A percentile compares a stretch with the other conserved stretches of the same genome.
Evolutionary conservation across 306 rosid species (phyloP).

Genomic region (Acacia crassicarpa): DNA sequence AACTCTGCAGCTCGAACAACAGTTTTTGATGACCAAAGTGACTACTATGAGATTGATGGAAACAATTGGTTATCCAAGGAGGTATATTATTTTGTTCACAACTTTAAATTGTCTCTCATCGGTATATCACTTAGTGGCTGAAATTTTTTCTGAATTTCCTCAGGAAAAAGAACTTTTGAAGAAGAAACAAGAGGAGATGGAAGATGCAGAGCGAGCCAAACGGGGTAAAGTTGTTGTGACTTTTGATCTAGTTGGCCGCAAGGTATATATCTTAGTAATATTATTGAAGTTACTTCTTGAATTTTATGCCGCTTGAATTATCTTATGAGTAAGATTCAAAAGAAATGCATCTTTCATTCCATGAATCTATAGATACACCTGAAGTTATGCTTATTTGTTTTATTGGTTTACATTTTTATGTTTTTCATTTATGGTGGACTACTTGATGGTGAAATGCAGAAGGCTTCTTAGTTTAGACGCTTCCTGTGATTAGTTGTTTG

Average conservation of each 20-base stretch:
- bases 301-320: constrained; percentile 2
- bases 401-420: constrained; percentile 9
- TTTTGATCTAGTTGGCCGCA: constrained; percentile 96
- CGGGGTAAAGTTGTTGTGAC: constrained; percentile 80
- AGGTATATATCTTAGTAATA: constrained; percentile 51
- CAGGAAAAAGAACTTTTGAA: constrained; percentile 86
- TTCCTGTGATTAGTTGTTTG: background rate
- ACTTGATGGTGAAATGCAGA: background rate
- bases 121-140: background rate
- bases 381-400: constrained; percentile 21
- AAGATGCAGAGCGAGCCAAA: constrained; percentile 86
- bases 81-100: constrained; percentile 43
- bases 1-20: constrained; percentile 93
- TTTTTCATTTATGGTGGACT: constrained; percentile 19
- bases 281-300: constrained; percentile 10
- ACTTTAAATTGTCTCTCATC: background rate
- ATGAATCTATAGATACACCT: constrained; percentile 19
- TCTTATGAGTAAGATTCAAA: background rate
- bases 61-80: constrained; percentile 90
- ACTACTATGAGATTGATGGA: constrained; percentile 94
- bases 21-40: constrained; percentile 97
- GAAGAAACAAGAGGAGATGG: constrained; percentile 86
- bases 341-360: constrained; percentile 1
- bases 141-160: constrained; percentile 15
- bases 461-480: constrained; percentile 16